Conservation (phyloP, 208 protist species). For the Trypanosoma lewisi region DNA sequence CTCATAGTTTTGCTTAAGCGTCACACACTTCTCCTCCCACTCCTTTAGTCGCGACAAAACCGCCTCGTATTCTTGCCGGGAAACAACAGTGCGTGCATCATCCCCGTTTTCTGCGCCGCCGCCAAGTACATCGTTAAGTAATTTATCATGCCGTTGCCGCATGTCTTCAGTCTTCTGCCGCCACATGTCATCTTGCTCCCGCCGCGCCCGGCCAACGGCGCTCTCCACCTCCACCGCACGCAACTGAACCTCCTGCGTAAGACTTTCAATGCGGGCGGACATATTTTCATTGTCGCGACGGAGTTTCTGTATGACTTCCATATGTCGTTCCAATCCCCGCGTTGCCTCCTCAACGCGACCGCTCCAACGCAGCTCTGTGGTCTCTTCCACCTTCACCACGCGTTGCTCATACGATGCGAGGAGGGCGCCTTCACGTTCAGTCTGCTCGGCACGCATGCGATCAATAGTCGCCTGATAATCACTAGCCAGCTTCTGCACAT, state of each 20-base stretch:
- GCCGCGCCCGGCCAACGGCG: constrained; percentile 9
- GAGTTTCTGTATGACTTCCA: constrained; percentile 22
- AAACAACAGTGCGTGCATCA: background rate
- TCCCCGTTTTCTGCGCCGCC: background rate
- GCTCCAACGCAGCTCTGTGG: constrained; percentile 27
- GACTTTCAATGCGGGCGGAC: constrained; percentile 17
- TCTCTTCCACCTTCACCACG: constrained; percentile 26
- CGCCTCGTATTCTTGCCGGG: constrained; percentile 28
- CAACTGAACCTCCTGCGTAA: constrained; percentile 8
- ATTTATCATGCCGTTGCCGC: constrained; percentile 32
- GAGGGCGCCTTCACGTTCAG: constrained; percentile 22
- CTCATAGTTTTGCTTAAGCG: constrained; percentile 21
- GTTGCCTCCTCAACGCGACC: constrained; percentile 22
- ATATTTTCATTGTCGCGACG: constrained; percentile 23
- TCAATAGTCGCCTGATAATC: constrained; percentile 20
- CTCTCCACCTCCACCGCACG: constrained; percentile 15
- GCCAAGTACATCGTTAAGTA: constrained; percentile 30
- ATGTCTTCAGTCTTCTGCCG: constrained; percentile 25
- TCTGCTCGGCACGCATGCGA: constrained; percentile 15
- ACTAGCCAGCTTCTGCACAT: constrained; percentile 2
- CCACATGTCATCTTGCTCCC: constrained; percentile 34
- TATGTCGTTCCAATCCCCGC: constrained; percentile 15
- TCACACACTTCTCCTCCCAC: constrained; percentile 34
- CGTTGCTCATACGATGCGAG: constrained; percentile 22
- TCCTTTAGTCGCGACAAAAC: constrained; percentile 15